Base-by-base conservation (phyloP, 2,329 filamentous ascomycete genomes). In the Dothideomycetes sp. region DNA sequence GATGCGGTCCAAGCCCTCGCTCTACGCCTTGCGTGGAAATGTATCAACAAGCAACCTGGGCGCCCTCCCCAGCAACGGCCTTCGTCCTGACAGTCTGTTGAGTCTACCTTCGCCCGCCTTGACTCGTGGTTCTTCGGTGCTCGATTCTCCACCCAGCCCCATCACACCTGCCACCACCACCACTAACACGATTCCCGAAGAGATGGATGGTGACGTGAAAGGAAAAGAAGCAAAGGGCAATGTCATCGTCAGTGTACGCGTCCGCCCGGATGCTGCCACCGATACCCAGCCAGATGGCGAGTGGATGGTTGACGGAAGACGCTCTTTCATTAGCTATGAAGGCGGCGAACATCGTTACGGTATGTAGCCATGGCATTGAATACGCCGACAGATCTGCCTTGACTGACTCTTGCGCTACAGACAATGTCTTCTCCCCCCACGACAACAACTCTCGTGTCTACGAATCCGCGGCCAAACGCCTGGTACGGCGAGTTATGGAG, bases 401-500 rank as follows among this genome's bases (percentile, higher is more conserved):
- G 9, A 36, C 19, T 41, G 33, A 31, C 33, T 41, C 41, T 22
- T 5, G 17, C 38, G 45, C 35, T 22, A 41, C 53, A 94, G 91
- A 98, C 68, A 96, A 96, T 64, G 91, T 96, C 47, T 98, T 98
- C 63, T 79, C 85, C 36, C 84, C 87, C 13, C 79, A 93, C 58
- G 89, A 98, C 58, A 84, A 95, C 59, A 98, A 98, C 59, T 79
- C 85, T 39, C 82, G 82, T 58, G 91, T 98, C 8, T 98, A 98
- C 60, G 91, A 98, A 63, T 80, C 89, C 48, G 84, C 78, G 32
- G 91, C 91, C 30, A 96, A 96, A 64, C 82, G 91, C 47, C 71
- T 98, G 37, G 91, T 98, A 33, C 82, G 91, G 51, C 76, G 91
- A 54, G 91, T 98, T 35, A 98, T 98, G 91, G 91, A 98, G 67